phyloP scores from a whole-genome alignment of 2,329 filamentous ascomycete genomes.

The Cryphonectria naterciae region DNA sequence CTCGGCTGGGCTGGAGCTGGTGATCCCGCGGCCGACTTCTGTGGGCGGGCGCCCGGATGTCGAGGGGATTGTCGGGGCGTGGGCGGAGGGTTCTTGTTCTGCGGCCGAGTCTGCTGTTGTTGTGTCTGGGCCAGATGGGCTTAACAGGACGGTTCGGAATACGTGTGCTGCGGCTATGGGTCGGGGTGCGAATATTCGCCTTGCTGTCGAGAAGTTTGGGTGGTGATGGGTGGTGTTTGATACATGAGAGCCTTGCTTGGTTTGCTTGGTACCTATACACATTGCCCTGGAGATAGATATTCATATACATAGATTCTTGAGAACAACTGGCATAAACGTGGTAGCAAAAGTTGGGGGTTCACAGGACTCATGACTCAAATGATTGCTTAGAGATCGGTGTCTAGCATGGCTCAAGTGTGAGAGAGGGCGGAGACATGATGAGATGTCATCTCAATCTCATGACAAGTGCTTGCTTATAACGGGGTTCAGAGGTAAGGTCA shows the following conservation, averaged over 20 bases:
- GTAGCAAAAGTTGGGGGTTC: too few relatives aligned
- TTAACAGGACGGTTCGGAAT: constrained; percentile 66
- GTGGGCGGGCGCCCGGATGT: constrained; percentile 60
- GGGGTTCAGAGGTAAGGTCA: too few relatives aligned
- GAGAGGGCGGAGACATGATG: too few relatives aligned
- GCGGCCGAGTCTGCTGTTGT: constrained; percentile 52
- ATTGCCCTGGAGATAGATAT: not conserved
- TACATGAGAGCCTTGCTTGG: not conserved
- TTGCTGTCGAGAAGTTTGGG: constrained; percentile 70
- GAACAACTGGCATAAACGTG: too few relatives aligned
- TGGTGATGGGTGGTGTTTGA: constrained; percentile 50
- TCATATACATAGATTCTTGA: not conserved
- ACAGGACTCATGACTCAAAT: too few relatives aligned
- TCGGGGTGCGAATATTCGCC: constrained; percentile 52
- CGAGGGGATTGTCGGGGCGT: constrained; percentile 44
- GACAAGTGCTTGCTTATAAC: too few relatives aligned
- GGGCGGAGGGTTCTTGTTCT: constrained; percentile 32
- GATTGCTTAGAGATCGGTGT: too few relatives aligned
- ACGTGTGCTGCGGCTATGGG: constrained; percentile 53
- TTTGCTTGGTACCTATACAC: not conserved
- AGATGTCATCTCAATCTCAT: too few relatives aligned
- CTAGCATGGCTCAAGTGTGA: too few relatives aligned
- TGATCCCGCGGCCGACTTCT: constrained; percentile 58
- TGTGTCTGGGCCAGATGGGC: constrained; percentile 64
- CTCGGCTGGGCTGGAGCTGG: constrained; percentile 53